Evolutionary conservation across 495 filamentous ascomycete species (phyloP).

Genomic region (Schizothecium vesticola): DNA sequence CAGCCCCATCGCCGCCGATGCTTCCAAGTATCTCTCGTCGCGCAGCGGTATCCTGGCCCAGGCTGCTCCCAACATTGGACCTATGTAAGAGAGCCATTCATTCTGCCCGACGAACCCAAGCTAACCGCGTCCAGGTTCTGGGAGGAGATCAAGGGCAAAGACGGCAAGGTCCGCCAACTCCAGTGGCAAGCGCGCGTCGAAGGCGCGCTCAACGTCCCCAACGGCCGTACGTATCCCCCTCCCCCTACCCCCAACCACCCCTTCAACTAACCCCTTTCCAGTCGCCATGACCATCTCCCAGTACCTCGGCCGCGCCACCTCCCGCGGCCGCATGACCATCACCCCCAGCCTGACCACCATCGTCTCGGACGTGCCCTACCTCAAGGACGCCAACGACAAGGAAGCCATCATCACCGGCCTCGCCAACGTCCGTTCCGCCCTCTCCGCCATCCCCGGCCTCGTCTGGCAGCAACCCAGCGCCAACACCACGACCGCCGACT

Average conservation of each 20-base stretch:
- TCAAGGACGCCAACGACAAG: slow-evolving; percentile 48
- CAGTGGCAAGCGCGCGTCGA: slow-evolving; percentile 63
- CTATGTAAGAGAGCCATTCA: slow-evolving; percentile 36
- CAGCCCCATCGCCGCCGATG: slow-evolving; percentile 34
- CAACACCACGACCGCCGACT: slow-evolving; percentile 46
- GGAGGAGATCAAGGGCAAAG: slow-evolving; percentile 53
- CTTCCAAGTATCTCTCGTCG: slow-evolving; percentile 33
- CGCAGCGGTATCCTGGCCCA: slow-evolving; percentile 61
- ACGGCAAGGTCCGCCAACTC: slow-evolving; percentile 60
- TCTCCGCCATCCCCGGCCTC: slow-evolving; percentile 48
- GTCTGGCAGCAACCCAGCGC: slow-evolving; percentile 48
- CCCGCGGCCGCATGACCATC: slow-evolving; percentile 59
- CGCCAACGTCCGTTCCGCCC: slow-evolving; percentile 52
- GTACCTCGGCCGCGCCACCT: slow-evolving; percentile 58
- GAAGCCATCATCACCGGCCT: slow-evolving; percentile 51
- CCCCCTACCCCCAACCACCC: no score
- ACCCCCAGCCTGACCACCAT: slow-evolving; percentile 49
- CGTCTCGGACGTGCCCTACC: slow-evolving; percentile 51
- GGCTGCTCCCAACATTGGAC: slow-evolving; percentile 62
- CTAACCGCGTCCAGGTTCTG: slow-evolving; percentile 32
- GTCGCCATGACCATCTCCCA: slow-evolving; percentile 57
- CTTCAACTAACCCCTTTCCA: no score
- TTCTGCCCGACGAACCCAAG: no score
- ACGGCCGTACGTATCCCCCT: no score
- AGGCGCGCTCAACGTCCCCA: slow-evolving; percentile 39